phyloP scores from a whole-genome alignment of 805 yeast genomes.

The Myxozyma lipomycoides region DNA sequence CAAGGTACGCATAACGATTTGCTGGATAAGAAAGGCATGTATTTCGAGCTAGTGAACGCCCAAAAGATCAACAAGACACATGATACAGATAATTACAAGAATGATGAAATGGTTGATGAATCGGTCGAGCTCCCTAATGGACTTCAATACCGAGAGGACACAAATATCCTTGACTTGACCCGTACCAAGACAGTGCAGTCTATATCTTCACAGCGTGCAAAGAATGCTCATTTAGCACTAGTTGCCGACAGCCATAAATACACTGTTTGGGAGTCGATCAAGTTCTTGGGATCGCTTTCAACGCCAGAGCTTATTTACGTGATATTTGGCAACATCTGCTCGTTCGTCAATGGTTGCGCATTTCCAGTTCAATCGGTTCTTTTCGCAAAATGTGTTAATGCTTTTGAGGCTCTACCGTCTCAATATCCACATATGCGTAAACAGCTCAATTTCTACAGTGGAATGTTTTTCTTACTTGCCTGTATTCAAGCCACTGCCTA shows the following conservation, averaged over 20 bases:
- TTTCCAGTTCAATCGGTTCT: constrained; percentile 39
- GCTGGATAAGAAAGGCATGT: constrained; percentile 25
- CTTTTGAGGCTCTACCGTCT: constrained; percentile 49
- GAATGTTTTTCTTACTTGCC: constrained; percentile 21
- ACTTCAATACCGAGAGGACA: constrained; percentile 9
- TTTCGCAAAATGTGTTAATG: constrained; percentile 35
- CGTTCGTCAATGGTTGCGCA: constrained; percentile 39
- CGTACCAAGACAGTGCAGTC: constrained; percentile 15
- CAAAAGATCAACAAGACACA: constrained; percentile 29
- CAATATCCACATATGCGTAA: constrained; percentile 38
- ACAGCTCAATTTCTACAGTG: constrained; percentile 11
- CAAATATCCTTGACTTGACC: constrained; percentile 18
- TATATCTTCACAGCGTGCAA: constrained; percentile 5
- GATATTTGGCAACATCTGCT: constrained; percentile 11
- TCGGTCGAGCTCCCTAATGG: not conserved
- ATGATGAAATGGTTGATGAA: constrained; percentile 9
- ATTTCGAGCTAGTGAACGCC: constrained; percentile 32
- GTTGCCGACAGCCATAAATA: not conserved
- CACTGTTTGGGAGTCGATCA: constrained; percentile 7
- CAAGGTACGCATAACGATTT: constrained; percentile 38
- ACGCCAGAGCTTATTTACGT: constrained; percentile 10
- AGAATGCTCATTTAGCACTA: constrained; percentile 29
- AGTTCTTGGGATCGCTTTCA: constrained; percentile 10
- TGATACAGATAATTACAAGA: constrained; percentile 36
- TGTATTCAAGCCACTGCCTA: constrained; percentile 18